Percentiles rank a stretch among this genome's conserved stretches.
Evolutionary conservation across 768 basidiomycete genomes (phyloP).

Genomic region (Leccinum barrowsii): DNA sequence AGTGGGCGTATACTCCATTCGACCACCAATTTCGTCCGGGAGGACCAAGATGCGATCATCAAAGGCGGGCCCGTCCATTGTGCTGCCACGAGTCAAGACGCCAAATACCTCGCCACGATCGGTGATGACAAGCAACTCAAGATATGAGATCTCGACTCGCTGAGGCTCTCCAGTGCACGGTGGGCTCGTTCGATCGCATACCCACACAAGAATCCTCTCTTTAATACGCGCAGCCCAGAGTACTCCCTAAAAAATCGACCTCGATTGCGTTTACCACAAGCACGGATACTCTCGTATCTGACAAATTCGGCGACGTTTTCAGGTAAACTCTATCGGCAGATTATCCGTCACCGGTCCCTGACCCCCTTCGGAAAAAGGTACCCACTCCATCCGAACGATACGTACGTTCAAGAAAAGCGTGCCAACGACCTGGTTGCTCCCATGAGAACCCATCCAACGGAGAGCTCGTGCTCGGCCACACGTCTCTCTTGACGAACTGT

Average conservation of each 20-base stretch:
- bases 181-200: slow-evolving; percentile 26
- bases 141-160: slow-evolving; percentile 61
- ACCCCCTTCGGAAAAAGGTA: slow-evolving; percentile 45
- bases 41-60: slow-evolving; percentile 32
- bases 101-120: slow-evolving; percentile 52
- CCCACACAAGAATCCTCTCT: slow-evolving; percentile 15
- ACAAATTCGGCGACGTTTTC: slow-evolving; percentile 96
- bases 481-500: slow-evolving; percentile 77
- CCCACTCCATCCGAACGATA: slow-evolving; percentile 40
- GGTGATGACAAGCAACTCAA: slow-evolving; percentile 82
- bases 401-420: slow-evolving; percentile 24
- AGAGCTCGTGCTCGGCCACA: slow-evolving; percentile 78
- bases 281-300: slow-evolving; percentile 72
- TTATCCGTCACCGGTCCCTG: neutral
- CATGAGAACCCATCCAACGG: slow-evolving; percentile 72
- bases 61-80: slow-evolving; percentile 60
- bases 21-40: slow-evolving; percentile 33
- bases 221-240: too few species aligned
- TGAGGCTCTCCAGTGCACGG: slow-evolving; percentile 63
- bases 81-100: slow-evolving; percentile 45
- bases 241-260: too few species aligned
- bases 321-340: slow-evolving; percentile 42
- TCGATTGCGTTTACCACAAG: slow-evolving; percentile 26
- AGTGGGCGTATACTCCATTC: slow-evolving; percentile 51
- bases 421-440: slow-evolving; percentile 36